These are phyloP conservation scores for Colletotrichum sp. DNA, from an alignment of 2,329 filamentous ascomycete genomes.

Conservation along the genomic window DNA sequence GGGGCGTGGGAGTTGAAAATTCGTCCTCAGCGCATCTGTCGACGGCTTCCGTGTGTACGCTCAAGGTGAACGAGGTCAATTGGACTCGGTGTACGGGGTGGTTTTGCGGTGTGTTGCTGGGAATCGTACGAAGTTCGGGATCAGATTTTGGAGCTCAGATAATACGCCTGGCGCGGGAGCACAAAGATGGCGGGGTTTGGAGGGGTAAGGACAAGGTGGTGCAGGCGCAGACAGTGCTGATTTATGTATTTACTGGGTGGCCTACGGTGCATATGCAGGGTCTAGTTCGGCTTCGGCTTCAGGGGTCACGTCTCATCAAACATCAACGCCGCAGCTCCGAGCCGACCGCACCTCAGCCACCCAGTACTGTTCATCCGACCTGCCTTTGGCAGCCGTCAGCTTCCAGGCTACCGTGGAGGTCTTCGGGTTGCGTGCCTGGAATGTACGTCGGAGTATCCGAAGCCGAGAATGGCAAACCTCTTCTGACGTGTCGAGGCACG, in stretches of 20 bases:
- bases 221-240: neutral
- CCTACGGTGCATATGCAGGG: neutral
- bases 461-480: neutral
- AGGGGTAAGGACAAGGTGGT: neutral
- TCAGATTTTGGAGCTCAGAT: neutral
- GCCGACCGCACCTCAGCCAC: neutral
- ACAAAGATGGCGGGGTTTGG: neutral
- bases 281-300: neutral
- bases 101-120: neutral
- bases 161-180: neutral
- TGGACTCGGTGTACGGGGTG: neutral
- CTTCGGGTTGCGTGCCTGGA: neutral
- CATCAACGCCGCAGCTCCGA: neutral
- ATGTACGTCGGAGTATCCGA: constrained; percentile 6
- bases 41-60: neutral
- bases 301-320: neutral
- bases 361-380: neutral
- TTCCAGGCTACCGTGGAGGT: neutral
- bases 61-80: neutral
- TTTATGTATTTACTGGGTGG: neutral
- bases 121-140: neutral
- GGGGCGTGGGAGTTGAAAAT: neutral
- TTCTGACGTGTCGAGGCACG: constrained; percentile 16
- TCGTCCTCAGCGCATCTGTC: neutral
- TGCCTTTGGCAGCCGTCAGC: neutral